Base-by-base conservation (phyloP, 2,329 filamentous ascomycete genomes). In the Pseudovirgaria hyperparasitica region DNA sequence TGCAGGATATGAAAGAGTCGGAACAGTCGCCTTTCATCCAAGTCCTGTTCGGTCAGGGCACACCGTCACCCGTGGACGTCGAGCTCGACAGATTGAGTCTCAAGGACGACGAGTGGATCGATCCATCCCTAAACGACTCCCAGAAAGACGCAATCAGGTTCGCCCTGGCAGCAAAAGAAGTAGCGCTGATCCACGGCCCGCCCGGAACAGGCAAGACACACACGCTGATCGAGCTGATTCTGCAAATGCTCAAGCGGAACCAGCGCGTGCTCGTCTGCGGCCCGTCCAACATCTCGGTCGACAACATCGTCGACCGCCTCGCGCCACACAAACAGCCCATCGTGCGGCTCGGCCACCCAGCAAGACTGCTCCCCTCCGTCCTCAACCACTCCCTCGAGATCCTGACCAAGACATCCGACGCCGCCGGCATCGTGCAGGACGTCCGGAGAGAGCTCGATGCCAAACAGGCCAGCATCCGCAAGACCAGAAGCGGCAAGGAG, bases 141-240 rank as follows among this genome's bases (percentile, higher is more conserved):
- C 72, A 77, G 38, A 66, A 71, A 41, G 67, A 73, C 35, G 72
- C 72, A 1, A 67, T 77, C 33, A 58, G 72, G n/a, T 98, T 96
- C 46, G 85, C 87, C 0, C 59, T 98, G 28, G 78, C 76, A 5
- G 79, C 81, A 2, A 67, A 66, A 28, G 85, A 94, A 43, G 69
- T 96, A 16, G 82, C 84, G 3, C 63, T 94, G 32, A 93, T 98
- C 28, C 90, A 98, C 48, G 90, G 90, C 0, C 90, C 90, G 1
- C 90, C 90, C 1, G 90, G 90, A 1, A 98, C 90, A 0, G 90
- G 90, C 25, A 98, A 98, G 54, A 98, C 90, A 0, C 87, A 96
- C 49, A 96, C 90, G 0, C 60, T 98, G 20, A 87, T 98, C 33
- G 90, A 98, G 53, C 65, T 98, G 9, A 92, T 98, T 34, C 64